A percentile compares a stretch with the other conserved stretches of the same genome.
These are phyloP conservation scores for Physcomitrellopsis africana DNA, from an alignment of 225 moss, liverwort and hornwort species.

Conservation along the genomic window DNA sequence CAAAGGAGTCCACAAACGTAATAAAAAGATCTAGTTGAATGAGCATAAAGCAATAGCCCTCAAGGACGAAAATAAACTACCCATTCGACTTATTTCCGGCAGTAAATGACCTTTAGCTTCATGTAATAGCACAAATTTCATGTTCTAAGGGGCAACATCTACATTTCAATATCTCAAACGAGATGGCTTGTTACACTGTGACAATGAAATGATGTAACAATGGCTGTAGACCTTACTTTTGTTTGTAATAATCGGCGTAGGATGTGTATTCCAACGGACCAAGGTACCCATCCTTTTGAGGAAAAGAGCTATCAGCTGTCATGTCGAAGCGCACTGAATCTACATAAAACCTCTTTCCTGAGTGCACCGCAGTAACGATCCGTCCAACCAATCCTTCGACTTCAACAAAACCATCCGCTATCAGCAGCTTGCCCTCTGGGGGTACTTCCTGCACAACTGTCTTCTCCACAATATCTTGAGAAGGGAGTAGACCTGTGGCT, in stretches of 20 bases:
- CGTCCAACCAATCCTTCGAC: slow-evolving; percentile 85
- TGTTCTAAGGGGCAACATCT: neutral
- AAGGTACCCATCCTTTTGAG: slow-evolving; percentile 95
- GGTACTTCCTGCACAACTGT: slow-evolving; percentile 71
- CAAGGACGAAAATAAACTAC: slow-evolving; percentile 6
- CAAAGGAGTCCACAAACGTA: slow-evolving; percentile 4
- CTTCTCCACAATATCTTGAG: slow-evolving; percentile 64
- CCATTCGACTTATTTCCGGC: neutral
- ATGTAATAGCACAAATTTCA: slow-evolving; percentile 1
- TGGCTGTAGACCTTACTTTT: slow-evolving; percentile 68
- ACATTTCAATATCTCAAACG: slow-evolving; percentile 16
- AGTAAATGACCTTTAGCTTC: neutral
- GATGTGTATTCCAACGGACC: slow-evolving; percentile 97
- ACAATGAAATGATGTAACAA: neutral
- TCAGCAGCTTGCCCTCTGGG: slow-evolving; percentile 78
- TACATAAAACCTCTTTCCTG: slow-evolving; percentile 97
- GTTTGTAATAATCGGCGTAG: slow-evolving; percentile 99
- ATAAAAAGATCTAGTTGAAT: slow-evolving; percentile 9
- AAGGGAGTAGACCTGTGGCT: slow-evolving; percentile 80
- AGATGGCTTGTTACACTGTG: neutral
- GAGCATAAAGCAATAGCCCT: neutral
- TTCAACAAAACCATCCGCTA: slow-evolving; percentile 87
- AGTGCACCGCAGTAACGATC: slow-evolving; percentile 97
- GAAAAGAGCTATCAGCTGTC: slow-evolving; percentile 97
- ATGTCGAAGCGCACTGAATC: slow-evolving; percentile 93